Evolutionary conservation across 441 rosid species (phyloP).

Genomic region (Gossypium trilobum): DNA sequence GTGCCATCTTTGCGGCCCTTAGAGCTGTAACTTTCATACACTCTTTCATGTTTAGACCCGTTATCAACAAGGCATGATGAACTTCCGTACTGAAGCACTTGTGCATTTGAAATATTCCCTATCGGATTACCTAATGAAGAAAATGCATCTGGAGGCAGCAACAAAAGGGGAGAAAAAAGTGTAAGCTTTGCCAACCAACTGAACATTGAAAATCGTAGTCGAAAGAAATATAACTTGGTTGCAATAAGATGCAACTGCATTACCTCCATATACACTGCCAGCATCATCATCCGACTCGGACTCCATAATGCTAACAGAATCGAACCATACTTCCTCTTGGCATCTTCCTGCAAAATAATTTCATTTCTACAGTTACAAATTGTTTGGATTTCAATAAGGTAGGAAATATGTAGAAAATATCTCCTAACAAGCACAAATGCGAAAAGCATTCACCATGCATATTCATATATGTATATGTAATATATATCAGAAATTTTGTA

Average conservation of each 20-base stretch:
- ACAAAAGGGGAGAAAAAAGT: background rate
- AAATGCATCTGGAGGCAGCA: conserved; percentile 40
- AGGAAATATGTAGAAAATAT: background rate
- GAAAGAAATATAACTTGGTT: background rate
- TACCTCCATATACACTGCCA: conserved; percentile 73
- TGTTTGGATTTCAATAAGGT: background rate
- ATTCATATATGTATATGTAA: background rate
- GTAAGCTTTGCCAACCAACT: background rate
- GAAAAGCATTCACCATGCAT: background rate
- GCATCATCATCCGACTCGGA: conserved; percentile 86
- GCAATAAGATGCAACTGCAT: background rate
- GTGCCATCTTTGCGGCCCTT: conserved; percentile 47
- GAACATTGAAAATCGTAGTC: background rate
- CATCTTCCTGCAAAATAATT: conserved; percentile 39
- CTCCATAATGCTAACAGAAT: conserved; percentile 70
- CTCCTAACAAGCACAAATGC: background rate
- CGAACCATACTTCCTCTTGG: conserved; percentile 87
- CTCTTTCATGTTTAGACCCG: conserved; percentile 51
- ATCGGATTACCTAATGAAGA: conserved; percentile 32
- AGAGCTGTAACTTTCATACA: conserved; percentile 60
- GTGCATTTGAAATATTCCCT: conserved; percentile 46
- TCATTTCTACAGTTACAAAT: background rate
- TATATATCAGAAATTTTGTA: background rate
- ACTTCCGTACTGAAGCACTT: conserved; percentile 65
- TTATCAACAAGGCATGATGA: conserved; percentile 52